Evolutionary conservation across 345 rosid genomes (phyloP), one percentile per base, ranked within the genome.

Genomic region (Rhodamnia rubescens): DNA sequence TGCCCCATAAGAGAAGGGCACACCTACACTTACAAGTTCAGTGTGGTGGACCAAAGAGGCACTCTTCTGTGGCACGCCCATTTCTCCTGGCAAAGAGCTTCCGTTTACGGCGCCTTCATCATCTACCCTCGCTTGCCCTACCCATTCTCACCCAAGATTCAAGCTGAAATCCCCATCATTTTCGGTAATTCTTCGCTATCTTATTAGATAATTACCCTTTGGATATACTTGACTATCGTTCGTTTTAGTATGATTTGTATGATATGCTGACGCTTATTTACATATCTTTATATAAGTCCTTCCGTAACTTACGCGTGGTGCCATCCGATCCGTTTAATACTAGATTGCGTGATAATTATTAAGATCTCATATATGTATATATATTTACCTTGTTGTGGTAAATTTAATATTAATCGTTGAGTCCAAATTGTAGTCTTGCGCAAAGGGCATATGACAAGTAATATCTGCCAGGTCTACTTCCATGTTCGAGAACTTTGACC

Each of bases 11-110:
- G 88, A 89, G 87, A 88, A 85, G 93, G 93, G 47, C 88, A 91
- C 55, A 82, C 94, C 54, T 94, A 91, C 84, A 89, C 92, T 5
- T 94, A 94, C 88, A 87, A 87, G 83, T 93, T 94, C 91, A 87
- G 69, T 7, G 93, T 93, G 16, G 85, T 14, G 14, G 89, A 89
- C 52, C 95, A 93, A 87, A 91, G 94, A 87, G 97, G 95, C 36
- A 94, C 94, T 13, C 92, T 94, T 16, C 82, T 88, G 7, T 93
- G 95, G 96, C 96, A 93, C 85, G 93, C 95, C 53, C 96, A 92
- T 83, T 86, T 88, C 86, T 81, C 91, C 13, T 93, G 97, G 97
- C 97, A 93, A 90, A 84, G 97, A 12, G 95, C 97, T 53, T 91
- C 97, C 26, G 92, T 92, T 5, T 61, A 92, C 36, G 97, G 95